These are phyloP conservation scores for Rhododendron simsii DNA, from an alignment of 148 eudicot genomes.

Conservation along the genomic window DNA sequence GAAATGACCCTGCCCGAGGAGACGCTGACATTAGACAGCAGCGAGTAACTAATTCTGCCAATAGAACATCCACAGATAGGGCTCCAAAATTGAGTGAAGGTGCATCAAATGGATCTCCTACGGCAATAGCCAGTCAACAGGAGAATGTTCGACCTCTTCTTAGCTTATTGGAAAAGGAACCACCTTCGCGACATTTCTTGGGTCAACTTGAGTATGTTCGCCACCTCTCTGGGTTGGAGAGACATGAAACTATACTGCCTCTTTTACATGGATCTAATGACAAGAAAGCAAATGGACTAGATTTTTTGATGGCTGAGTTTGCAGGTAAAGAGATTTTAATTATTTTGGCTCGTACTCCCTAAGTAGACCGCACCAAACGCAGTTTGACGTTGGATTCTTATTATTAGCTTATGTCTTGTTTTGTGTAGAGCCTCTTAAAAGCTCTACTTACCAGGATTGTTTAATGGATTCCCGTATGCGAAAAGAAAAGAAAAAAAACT, in stretches of 20 bases:
- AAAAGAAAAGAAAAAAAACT: background rate
- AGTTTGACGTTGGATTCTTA: background rate
- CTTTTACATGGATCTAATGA: constrained; percentile 77
- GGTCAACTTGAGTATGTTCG: constrained; percentile 87
- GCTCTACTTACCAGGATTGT: background rate
- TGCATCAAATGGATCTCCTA: constrained; percentile 48
- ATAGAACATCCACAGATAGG: constrained; percentile 57
- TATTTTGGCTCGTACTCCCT: background rate
- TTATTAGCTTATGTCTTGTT: background rate
- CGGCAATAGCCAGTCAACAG: constrained; percentile 50
- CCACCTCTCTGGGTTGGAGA: constrained; percentile 71
- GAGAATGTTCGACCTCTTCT: constrained; percentile 86
- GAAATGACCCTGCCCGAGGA: constrained; percentile 41
- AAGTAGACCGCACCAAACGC: background rate
- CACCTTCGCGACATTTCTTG: constrained; percentile 85
- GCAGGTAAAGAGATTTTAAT: constrained; percentile 47
- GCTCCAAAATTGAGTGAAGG: constrained; percentile 46
- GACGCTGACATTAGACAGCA: constrained; percentile 59
- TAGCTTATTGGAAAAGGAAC: constrained; percentile 92
- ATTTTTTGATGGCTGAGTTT: constrained; percentile 87
- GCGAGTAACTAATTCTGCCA: constrained; percentile 33
- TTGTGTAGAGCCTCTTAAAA: background rate
- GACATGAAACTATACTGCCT: constrained; percentile 78
- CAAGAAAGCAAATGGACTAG: constrained; percentile 76
- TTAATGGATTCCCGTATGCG: background rate